A percentile compares a stretch with the other conserved stretches of the same genome.
Evolutionary conservation across 2,329 filamentous ascomycete genomes (phyloP).

Genomic region (Aspergillus awamori): DNA sequence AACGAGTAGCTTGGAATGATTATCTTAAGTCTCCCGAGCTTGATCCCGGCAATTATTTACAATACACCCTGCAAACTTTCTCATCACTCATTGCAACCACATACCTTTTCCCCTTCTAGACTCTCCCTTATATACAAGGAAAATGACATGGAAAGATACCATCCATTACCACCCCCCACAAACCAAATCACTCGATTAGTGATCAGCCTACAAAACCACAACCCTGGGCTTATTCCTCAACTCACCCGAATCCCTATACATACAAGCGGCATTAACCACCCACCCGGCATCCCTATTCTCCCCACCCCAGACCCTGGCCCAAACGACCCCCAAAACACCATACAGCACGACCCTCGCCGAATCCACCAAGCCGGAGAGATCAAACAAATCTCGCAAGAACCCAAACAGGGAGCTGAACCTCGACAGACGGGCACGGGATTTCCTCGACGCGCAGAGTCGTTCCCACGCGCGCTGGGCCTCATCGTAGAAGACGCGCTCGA

Average conservation of each 20-base stretch:
- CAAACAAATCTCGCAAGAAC: conserved; percentile 40
- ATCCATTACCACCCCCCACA: background rate
- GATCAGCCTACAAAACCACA: conserved; percentile 26
- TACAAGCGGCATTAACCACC: conserved; percentile 64
- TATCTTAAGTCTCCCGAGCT: too few relatives aligned
- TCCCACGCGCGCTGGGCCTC: conserved; percentile 73
- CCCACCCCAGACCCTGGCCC: conserved; percentile 62
- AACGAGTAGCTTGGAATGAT: too few relatives aligned
- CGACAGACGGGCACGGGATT: conserved; percentile 25
- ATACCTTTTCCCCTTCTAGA: too few relatives aligned
- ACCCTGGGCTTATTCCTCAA: conserved; percentile 44
- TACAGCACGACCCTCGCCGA: conserved; percentile 54
- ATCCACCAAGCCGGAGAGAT: conserved; percentile 50
- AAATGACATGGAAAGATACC: too few relatives aligned
- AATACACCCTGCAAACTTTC: too few relatives aligned
- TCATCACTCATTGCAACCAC: too few relatives aligned
- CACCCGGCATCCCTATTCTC: conserved; percentile 49
- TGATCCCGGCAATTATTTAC: too few relatives aligned
- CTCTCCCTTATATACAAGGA: too few relatives aligned
- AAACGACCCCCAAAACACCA: conserved; percentile 60
- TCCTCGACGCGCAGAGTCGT: conserved; percentile 54
- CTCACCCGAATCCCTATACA: conserved; percentile 41
- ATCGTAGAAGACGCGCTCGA: conserved; percentile 73
- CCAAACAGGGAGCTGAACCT: conserved; percentile 31
- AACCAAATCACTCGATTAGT: too few relatives aligned